Base-by-base conservation (phyloP, 495 filamentous ascomycete genomes). In the Penicillium robsamsonii region DNA sequence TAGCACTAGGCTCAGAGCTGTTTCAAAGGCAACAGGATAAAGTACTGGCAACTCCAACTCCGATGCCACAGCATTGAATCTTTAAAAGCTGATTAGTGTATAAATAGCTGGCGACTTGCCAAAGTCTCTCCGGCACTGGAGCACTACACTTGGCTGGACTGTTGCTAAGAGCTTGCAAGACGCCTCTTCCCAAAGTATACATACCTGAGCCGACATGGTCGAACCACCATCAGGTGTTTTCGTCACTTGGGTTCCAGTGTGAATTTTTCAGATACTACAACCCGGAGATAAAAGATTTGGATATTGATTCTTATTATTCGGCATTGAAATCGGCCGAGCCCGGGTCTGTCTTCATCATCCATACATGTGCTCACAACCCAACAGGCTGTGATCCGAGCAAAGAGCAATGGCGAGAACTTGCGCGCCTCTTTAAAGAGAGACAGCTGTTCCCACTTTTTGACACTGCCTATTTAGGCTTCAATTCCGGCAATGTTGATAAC, bases 61-160 rank as follows among this genome's bases (percentile, higher is more conserved):
- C 25, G 25, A 2, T 27, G 1, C 13, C 8, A 20, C 46, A 18
- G 5, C n/a, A 24, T 22, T 22, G 13, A 2, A 46, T 3, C 5
- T 1, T 4, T 0, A 25, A n/a, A 42, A 29, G 41, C 52, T 61
- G 42, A 47, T 30, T 7, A 7, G 17, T 22, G 25, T 44, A 59
- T 46, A 31, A 22, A 46, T 22, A 62, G 61, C 33, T 74, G 9
- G 65, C 71, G 20, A 67, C 64, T 2, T 72, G 67, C 11, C 88
- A 90, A 70, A 89, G 88, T 59, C 86, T 96, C 70, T 94, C 91
- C 43, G 91, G 91, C 54, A 95, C 91, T 18, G 91, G 91, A 43
- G 87, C 91, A 24, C 80, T 93, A 11, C 91, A 95, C 60, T 71
- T 94, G 3, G 90, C 90, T 47, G 89, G 85, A 50, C 78, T 88